Base-by-base conservation (phyloP, 345 rosid genomes). In the Bruguiera sexangula region DNA sequence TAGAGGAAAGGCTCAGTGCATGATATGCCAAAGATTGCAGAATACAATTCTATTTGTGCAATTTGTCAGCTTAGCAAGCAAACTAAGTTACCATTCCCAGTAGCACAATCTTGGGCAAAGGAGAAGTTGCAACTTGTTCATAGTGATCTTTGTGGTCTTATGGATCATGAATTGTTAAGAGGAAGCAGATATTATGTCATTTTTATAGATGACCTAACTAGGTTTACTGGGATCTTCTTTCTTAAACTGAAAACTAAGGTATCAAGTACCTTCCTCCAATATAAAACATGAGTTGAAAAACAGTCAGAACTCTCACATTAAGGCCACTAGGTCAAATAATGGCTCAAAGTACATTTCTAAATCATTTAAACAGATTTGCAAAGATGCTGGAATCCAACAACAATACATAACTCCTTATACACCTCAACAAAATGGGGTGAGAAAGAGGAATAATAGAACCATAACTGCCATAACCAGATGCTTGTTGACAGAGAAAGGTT, bases 71-170 rank as follows among this genome's bases (percentile, higher is more conserved):
- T 15, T 51, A 2, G 21, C 4, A 51, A 51, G 2, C 54, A 15
- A 3, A 51, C 21, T 15, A 51, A 7, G 7, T 2, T 18, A 15
- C 21, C 1, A 15, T 51, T 51, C 7, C 4, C 5, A 51, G 13
- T 15, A 4, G 0, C 34, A 31, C 0, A 31, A 31, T 5, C 6
- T 4, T 0, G 0, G 1, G 6, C 34, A 18, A 51, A 4, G 1
- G n/a, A 18, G 24, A 27, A 69, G 74, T 53, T 69, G 3, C 36
- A 57, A 2, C 29, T 69, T 6, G 22, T 57, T 9, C 69, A 69
- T 46, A 8, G 54, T 18, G 54, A 75, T 31, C 13, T 57, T 59
- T 3, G 50, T 59, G 63, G 66, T 30, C 7, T 68, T 18, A 53
- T 53, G 48, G 22, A 21, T 3, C 29, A 32, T 11, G 10, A 54